These are phyloP conservation scores for Platanus orientalis DNA, from an alignment of 164 flowering plant species.

Conservation along the genomic window DNA sequence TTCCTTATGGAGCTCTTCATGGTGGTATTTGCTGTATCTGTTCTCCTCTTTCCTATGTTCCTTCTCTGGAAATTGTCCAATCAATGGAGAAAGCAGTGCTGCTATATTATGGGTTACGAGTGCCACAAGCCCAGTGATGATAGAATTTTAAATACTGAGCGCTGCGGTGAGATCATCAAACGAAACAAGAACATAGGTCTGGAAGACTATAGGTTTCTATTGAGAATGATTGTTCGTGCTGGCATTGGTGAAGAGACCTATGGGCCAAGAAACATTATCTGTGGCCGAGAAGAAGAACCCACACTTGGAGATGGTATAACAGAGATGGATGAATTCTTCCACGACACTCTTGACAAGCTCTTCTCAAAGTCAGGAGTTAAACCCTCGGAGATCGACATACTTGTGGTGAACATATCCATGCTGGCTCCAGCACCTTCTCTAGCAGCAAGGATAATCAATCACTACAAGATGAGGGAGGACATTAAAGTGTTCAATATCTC, in stretches of 20 bases:
- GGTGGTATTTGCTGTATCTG: constrained; percentile 7
- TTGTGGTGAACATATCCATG: constrained; percentile 63
- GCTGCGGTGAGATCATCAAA: constrained; percentile 41
- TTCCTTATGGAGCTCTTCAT: constrained; percentile 25
- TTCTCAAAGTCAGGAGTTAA: constrained; percentile 28
- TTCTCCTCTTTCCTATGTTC: constrained; percentile 16
- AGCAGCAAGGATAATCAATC: too few species aligned
- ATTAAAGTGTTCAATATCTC: too few species aligned
- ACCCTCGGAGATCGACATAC: constrained; percentile 45
- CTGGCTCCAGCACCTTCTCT: constrained; percentile 36
- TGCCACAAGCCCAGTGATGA: constrained; percentile 52
- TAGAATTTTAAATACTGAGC: constrained; percentile 37
- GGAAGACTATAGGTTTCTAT: constrained; percentile 57
- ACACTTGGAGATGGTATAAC: constrained; percentile 25
- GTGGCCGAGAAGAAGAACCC: constrained; percentile 35
- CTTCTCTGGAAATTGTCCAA: constrained; percentile 22
- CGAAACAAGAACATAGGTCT: constrained; percentile 51
- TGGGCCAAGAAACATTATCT: constrained; percentile 44
- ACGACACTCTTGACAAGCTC: constrained; percentile 36
- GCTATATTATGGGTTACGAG: constrained; percentile 56
- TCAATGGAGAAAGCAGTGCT: constrained; percentile 26
- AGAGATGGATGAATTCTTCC: constrained; percentile 64
- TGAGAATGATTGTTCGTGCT: constrained; percentile 57
- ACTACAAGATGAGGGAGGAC: too few species aligned
- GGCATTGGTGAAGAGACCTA: constrained; percentile 74